Evolutionary conservation across 2,329 filamentous ascomycete species (phyloP).

Genomic region (Dendrostoma leiphaemia): DNA sequence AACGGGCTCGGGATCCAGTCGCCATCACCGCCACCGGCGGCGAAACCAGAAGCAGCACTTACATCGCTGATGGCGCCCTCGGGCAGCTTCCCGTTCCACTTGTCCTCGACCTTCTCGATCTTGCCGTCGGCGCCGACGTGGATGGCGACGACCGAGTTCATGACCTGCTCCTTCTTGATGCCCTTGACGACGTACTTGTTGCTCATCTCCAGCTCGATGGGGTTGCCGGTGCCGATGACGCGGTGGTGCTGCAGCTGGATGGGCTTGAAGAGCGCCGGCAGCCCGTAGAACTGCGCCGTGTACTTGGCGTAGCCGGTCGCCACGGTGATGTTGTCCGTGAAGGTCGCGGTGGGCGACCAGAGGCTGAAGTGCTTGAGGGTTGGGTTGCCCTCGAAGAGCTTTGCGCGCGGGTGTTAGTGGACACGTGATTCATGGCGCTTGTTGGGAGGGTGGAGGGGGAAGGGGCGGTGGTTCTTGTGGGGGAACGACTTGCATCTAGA

Average conservation of each 20-base stretch:
- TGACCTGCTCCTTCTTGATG: conserved; percentile 30
- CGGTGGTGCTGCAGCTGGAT: conserved; percentile 54
- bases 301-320: conserved; percentile 53
- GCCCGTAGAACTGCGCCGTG: conserved; percentile 54
- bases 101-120: conserved; percentile 35
- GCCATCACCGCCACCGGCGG: background rate
- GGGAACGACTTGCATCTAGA: conserved; percentile 44
- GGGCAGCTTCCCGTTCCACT: conserved; percentile 35
- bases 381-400: conserved; percentile 60
- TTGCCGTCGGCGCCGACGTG: conserved; percentile 30
- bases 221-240: conserved; percentile 55
- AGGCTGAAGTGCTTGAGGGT: conserved; percentile 57
- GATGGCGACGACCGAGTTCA: conserved; percentile 31
- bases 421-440: background rate
- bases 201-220: conserved; percentile 51
- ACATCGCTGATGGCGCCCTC: conserved; percentile 33
- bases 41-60: conserved; percentile 16
- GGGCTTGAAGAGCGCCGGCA: conserved; percentile 55
- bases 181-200: conserved; percentile 36
- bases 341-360: conserved; percentile 57
- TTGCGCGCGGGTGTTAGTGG: background rate
- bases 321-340: conserved; percentile 58
- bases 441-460: background rate
- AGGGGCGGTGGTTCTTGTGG: background rate
- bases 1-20: background rate